phyloP scores from a whole-genome alignment of 2,329 filamentous ascomycete genomes.

The Coleophoma cylindrospora region DNA sequence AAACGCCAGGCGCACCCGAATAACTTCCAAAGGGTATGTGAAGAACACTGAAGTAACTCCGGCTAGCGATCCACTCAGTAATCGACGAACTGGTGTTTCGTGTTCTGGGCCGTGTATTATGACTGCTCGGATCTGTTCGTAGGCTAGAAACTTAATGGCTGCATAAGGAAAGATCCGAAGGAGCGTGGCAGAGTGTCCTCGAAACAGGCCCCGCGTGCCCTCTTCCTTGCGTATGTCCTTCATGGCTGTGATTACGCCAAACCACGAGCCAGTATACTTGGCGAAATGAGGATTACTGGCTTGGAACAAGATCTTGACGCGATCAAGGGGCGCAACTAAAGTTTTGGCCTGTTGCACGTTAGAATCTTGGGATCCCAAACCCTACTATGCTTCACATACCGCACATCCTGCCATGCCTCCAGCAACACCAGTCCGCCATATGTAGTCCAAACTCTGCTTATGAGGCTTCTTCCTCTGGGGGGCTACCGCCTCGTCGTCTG shows the following conservation, averaged over 20 bases:
- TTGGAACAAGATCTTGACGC: conserved; percentile 98
- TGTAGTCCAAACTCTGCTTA: conserved; percentile 76
- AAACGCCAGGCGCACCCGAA: conserved; percentile 88
- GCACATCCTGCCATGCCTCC: conserved; percentile 90
- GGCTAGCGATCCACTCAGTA: conserved; percentile 68
- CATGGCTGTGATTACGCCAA: conserved; percentile 76
- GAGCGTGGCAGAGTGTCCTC: conserved; percentile 90
- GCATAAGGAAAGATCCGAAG: conserved; percentile 96
- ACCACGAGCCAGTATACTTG: conserved; percentile 88
- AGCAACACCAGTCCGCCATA: conserved; percentile 77
- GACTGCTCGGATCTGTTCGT: conserved; percentile 84
- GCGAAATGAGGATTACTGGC: conserved; percentile 89
- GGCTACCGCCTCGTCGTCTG: conserved; percentile 46
- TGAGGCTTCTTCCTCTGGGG: conserved; percentile 41
- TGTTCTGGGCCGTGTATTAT: conserved; percentile 68
- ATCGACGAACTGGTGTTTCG: conserved; percentile 75
- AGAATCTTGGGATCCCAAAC: not conserved
- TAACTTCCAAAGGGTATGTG: conserved; percentile 91
- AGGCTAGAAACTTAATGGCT: conserved; percentile 95
- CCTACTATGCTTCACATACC: conserved; percentile 41
- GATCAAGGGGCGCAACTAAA: conserved; percentile 88
- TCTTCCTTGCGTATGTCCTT: conserved; percentile 75
- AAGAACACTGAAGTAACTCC: conserved; percentile 92
- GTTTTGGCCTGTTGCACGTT: conserved; percentile 72
- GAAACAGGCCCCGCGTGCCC: conserved; percentile 74